Percentiles rank a stretch among this genome's conserved stretches.
Evolutionary conservation across 768 basidiomycete genomes (phyloP).

Genomic region (Trametes maxima): DNA sequence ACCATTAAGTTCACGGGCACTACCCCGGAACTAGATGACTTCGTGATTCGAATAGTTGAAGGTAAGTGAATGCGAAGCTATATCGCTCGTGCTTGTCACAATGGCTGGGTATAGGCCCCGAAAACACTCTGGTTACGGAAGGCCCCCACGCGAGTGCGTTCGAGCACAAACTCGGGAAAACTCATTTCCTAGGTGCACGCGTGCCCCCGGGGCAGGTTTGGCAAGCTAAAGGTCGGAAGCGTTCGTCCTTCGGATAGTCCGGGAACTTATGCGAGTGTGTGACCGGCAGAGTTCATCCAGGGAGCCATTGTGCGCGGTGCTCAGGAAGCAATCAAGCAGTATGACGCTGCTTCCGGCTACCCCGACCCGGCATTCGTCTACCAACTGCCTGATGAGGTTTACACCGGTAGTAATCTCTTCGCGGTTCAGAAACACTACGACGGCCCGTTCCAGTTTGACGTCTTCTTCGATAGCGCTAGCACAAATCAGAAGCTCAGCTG

Average conservation of each 20-base stretch:
- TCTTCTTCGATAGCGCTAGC: constrained; percentile 82
- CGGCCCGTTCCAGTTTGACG: constrained; percentile 86
- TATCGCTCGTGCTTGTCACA: no score
- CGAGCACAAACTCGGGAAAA: constrained; percentile 63
- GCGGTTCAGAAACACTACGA: constrained; percentile 87
- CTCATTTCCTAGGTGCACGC: constrained; percentile 67
- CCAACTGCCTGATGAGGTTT: constrained; percentile 73
- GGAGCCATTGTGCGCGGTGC: constrained; percentile 53
- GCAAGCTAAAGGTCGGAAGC: constrained; percentile 72
- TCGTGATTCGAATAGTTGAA: constrained; percentile 77
- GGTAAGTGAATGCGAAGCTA: constrained; percentile 43
- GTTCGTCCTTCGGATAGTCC: neutral
- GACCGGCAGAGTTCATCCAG: neutral
- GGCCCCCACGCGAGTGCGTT: constrained; percentile 66
- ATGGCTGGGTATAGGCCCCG: constrained; percentile 40
- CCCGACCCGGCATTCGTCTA: constrained; percentile 86
- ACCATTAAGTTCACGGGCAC: constrained; percentile 71
- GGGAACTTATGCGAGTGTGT: neutral
- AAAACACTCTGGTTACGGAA: constrained; percentile 53
- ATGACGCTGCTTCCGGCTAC: constrained; percentile 46
- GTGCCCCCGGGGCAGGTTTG: constrained; percentile 69
- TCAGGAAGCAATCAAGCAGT: constrained; percentile 53
- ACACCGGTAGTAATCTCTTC: constrained; percentile 75
- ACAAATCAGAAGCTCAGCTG: constrained; percentile 64
- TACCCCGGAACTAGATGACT: constrained; percentile 80